Evolutionary conservation across 2,329 filamentous ascomycete genomes (phyloP).

Genomic region (Talaromyces sp.): DNA sequence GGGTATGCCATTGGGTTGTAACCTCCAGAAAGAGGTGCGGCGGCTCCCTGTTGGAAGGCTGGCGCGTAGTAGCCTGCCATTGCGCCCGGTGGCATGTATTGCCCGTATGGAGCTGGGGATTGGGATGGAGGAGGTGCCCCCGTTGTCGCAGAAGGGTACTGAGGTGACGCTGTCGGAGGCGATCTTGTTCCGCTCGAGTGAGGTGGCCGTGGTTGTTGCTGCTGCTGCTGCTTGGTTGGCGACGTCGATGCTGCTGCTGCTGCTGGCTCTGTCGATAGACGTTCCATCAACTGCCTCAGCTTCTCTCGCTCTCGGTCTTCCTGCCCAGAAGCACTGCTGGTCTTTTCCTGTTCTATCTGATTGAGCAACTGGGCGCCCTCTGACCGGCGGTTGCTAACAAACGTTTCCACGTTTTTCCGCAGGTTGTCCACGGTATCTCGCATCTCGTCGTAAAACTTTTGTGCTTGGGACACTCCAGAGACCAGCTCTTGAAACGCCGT

Average conservation of each 20-base stretch:
- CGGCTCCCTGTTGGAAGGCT: slow-evolving; percentile 38
- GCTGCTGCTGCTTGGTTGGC: slow-evolving; percentile 32
- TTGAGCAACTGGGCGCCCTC: slow-evolving; percentile 86
- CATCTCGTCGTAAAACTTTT: slow-evolving; percentile 94
- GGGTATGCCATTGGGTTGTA: slow-evolving; percentile 51
- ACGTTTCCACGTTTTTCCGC: slow-evolving; percentile 92
- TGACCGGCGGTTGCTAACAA: slow-evolving; percentile 87
- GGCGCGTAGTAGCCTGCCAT: slow-evolving; percentile 26
- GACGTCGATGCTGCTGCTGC: slow-evolving; percentile 26
- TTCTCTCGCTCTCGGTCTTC: slow-evolving; percentile 84
- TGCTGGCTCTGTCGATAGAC: slow-evolving; percentile 74
- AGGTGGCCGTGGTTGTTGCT: slow-evolving; percentile 26
- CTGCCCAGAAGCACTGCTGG: slow-evolving; percentile 51
- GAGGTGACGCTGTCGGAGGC: slow-evolving; percentile 35
- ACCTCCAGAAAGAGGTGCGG: slow-evolving; percentile 36
- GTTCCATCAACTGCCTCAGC: slow-evolving; percentile 84
- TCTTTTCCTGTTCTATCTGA: slow-evolving; percentile 77
- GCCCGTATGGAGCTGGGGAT: slow-evolving; percentile 31
- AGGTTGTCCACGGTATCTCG: slow-evolving; percentile 87
- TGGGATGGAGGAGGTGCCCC: slow-evolving; percentile 26
- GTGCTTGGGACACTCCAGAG: slow-evolving; percentile 78
- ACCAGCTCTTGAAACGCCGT: slow-evolving; percentile 88
- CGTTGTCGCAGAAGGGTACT: slow-evolving; percentile 25
- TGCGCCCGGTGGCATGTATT: slow-evolving; percentile 24
- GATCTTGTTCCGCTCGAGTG: slow-evolving; percentile 29